These are phyloP conservation scores for Xerocomus potaroensis DNA, from an alignment of 768 basidiomycete genomes.

Conservation along the genomic window DNA sequence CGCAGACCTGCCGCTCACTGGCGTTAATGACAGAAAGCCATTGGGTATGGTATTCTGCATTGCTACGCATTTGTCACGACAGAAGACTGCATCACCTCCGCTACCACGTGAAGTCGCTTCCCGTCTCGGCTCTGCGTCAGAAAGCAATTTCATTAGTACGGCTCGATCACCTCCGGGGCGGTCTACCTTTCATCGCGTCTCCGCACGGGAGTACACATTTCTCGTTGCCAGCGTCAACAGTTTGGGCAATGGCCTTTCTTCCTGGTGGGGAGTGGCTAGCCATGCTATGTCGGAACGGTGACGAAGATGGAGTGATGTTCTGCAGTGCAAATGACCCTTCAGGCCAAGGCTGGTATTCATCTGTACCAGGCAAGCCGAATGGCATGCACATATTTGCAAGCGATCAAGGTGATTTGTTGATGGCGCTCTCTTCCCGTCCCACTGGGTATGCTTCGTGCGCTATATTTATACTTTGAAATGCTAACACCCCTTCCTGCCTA, in stretches of 20 bases:
- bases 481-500: not conserved
- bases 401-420: not conserved
- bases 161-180: constrained; percentile 4
- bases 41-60: constrained; percentile 3
- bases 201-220: not conserved
- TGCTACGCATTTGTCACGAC: constrained; percentile 3
- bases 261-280: constrained; percentile 11
- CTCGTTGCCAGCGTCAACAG: not conserved
- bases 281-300: constrained; percentile 3
- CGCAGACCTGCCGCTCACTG: constrained; percentile 5
- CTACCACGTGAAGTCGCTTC: not conserved
- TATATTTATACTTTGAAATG: not conserved
- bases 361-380: not conserved
- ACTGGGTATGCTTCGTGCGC: not conserved
- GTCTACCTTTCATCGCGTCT: not conserved
- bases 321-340: not conserved
- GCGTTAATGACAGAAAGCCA: not conserved
- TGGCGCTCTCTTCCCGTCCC: constrained; percentile 1
- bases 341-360: not conserved
- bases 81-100: constrained; percentile 3
- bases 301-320: constrained; percentile 3
- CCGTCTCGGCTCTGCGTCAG: not conserved
- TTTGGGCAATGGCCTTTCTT: constrained; percentile 9
- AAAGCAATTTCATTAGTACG: constrained; percentile 2
- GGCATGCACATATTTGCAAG: constrained; percentile 2